A percentile compares a stretch with the other conserved stretches of the same genome.
These are phyloP conservation scores for Solanum ahanhuiri DNA, from an alignment of 257 asterid genomes.

Conservation along the genomic window DNA sequence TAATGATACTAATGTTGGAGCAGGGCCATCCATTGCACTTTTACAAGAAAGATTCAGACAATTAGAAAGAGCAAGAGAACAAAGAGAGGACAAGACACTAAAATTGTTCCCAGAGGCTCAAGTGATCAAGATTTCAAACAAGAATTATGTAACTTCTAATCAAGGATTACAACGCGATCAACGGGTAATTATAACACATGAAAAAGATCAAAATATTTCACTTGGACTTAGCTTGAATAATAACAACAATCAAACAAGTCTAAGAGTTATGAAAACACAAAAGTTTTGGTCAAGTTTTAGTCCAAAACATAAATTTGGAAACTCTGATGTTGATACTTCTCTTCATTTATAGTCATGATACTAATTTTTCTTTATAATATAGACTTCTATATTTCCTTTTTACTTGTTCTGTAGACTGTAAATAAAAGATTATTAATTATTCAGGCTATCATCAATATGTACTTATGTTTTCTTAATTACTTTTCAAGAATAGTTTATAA, in stretches of 20 bases:
- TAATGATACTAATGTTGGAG: not conserved
- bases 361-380: not conserved
- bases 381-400: not conserved
- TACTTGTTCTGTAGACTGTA: not conserved
- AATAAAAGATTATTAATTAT: not conserved
- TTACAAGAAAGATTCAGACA: slow-evolving; percentile 6
- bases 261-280: not conserved
- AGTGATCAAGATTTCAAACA: not conserved
- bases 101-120: not conserved
- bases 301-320: not conserved
- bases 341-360: slow-evolving; percentile 1
- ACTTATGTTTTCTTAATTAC: not conserved
- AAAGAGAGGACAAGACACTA: not conserved
- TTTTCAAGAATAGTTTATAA: not conserved
- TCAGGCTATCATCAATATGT: not conserved
- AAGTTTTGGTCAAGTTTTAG: not conserved
- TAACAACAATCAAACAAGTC: not conserved
- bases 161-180: not conserved
- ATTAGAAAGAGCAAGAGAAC: not conserved
- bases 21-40: slow-evolving; percentile 1
- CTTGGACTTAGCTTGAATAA: slow-evolving; percentile 3
- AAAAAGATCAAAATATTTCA: not conserved
- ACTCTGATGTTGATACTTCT: slow-evolving; percentile 6
- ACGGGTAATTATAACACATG: not conserved
- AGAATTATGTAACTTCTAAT: not conserved